Evolutionary conservation across 1,284 basidiomycete genomes (phyloP).

Genomic region (Naganishia liquefaciens): DNA sequence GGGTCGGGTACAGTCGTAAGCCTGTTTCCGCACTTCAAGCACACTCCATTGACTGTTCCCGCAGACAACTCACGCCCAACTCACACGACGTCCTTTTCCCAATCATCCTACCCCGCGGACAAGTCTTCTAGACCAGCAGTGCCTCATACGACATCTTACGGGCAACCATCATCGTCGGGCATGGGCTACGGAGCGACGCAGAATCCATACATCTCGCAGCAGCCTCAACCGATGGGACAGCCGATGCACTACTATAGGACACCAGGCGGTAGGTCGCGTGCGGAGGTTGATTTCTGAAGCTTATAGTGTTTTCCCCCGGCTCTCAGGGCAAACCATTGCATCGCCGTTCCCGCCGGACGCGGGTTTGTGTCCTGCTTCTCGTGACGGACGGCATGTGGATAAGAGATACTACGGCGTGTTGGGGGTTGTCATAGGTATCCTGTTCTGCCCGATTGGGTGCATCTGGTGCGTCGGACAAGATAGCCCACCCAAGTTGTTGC

Average conservation of each 20-base stretch:
- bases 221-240: slow-evolving; percentile 14
- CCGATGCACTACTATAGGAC: slow-evolving; percentile 30
- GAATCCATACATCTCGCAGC: slow-evolving; percentile 2
- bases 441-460: slow-evolving; percentile 30
- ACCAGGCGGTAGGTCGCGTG: slow-evolving; percentile 14
- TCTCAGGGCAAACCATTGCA: slow-evolving; percentile 25
- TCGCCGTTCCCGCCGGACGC: slow-evolving; percentile 23
- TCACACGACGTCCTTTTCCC: neutral
- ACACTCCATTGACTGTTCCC: neutral
- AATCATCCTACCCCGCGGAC: slow-evolving; percentile 14
- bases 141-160: neutral
- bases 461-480: slow-evolving; percentile 21
- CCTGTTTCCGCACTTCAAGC: neutral
- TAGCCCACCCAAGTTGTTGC: neutral
- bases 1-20: slow-evolving; percentile 11
- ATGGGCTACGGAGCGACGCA: slow-evolving; percentile 23
- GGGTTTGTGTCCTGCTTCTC: slow-evolving; percentile 15
- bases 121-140: neutral
- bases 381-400: slow-evolving; percentile 10
- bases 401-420: slow-evolving; percentile 20
- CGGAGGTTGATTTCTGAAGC: no score
- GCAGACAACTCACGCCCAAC: neutral
- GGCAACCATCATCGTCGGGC: slow-evolving; percentile 1
- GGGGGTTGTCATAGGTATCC: slow-evolving; percentile 26
- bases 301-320: no score